Evolutionary conservation across 2,329 filamentous ascomycete genomes (phyloP), one percentile per base, ranked within the genome.

Genomic region (Fusarium redolens): DNA sequence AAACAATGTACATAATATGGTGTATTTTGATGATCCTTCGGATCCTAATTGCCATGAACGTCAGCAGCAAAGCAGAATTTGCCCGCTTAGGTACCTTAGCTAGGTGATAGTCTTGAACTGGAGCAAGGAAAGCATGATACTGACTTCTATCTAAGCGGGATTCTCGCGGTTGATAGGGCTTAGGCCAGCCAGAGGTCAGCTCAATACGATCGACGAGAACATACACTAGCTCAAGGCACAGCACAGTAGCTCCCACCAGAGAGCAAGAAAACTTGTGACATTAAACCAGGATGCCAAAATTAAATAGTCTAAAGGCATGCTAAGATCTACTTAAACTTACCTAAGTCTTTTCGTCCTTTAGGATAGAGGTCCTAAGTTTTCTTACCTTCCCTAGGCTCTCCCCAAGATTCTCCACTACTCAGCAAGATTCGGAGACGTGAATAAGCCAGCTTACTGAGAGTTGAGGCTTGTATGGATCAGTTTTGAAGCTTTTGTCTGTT

Each of bases 361-460:
- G 28, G 28, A 28, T 28, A 28, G 28, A 28, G 28, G 28, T 28
- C 6, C 28, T 28, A 28, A 28, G 28, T 28, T 28, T 28, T 28
- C 28, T 28, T 28, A 7, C 28, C 33, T 35, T 14, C 25, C 7
- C 17, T 11, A 20, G 12, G 45, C 33, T 35, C 17, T 28, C 41
- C 7, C 17, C 14, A 20, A 12, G 22, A 41, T 52, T 28, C 50
- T 18, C n/a, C 58, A 20, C 54, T 33, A 48, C 45, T 52, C 51
- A 38, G 31, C 20, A n/a, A 47, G 14, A 25, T 14, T 55, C 41
- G 55, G 62, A n/a, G 22, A 4, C 22, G 31, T 67, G 33, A 52
- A 33, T 52, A 67, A 67, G 45, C 52, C 44, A 25, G 52, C 45
- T 67, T 51, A 67, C 40, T 47, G 64, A 61, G 62, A 67, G 7